These are phyloP conservation scores for Boletus barrowsii DNA, from an alignment of 768 basidiomycete species.

Conservation along the genomic window DNA sequence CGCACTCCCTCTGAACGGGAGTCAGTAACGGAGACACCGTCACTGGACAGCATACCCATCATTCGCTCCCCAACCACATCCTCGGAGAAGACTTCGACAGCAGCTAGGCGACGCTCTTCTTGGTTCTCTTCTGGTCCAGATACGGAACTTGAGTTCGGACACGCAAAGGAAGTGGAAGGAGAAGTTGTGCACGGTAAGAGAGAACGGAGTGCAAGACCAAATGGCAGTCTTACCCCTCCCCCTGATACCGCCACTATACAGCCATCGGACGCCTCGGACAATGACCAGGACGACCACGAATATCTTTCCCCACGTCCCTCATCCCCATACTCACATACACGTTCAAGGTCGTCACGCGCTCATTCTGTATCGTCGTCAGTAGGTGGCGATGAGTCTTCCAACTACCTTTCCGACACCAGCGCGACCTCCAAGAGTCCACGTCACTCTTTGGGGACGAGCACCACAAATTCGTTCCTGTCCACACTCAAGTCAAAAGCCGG, in stretches of 20 bases:
- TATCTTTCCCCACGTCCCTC: slow-evolving; percentile 37
- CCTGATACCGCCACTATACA: slow-evolving; percentile 7
- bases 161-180: slow-evolving; percentile 24
- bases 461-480: slow-evolving; percentile 65
- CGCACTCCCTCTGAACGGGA: slow-evolving; percentile 34
- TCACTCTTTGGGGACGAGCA: slow-evolving; percentile 39
- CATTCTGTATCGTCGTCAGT: slow-evolving; percentile 34
- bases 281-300: slow-evolving; percentile 18
- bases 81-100: slow-evolving; percentile 23
- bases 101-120: slow-evolving; percentile 47
- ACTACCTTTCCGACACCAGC: slow-evolving; percentile 34
- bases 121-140: slow-evolving; percentile 54
- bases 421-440: slow-evolving; percentile 34
- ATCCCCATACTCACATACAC: slow-evolving; percentile 42
- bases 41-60: slow-evolving; percentile 21
- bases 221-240: slow-evolving; percentile 29
- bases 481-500: slow-evolving; percentile 71
- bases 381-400: slow-evolving; percentile 27
- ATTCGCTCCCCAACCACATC: slow-evolving; percentile 24
- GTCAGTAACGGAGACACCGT: slow-evolving; percentile 18
- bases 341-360: slow-evolving; percentile 33
- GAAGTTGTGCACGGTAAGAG: slow-evolving; percentile 14
- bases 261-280: slow-evolving; percentile 12
- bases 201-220: slow-evolving; percentile 34
- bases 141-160: slow-evolving; percentile 31